These are phyloP conservation scores for Salix dunnii DNA, from an alignment of 345 rosid species.

Conservation along the genomic window DNA sequence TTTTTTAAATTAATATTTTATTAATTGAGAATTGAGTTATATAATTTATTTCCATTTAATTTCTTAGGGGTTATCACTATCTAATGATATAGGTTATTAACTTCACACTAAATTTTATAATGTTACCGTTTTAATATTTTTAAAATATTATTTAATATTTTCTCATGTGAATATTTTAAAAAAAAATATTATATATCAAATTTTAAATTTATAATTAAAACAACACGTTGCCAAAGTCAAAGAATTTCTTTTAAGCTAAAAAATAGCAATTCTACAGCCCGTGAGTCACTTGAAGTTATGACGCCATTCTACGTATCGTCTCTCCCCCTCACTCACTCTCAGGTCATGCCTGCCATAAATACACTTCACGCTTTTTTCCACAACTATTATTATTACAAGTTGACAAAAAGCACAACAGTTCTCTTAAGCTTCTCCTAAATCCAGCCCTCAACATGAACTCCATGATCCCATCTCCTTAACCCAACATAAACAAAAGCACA, in stretches of 20 bases:
- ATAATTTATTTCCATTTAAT: no score
- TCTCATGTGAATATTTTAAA: no score
- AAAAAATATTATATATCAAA: no score
- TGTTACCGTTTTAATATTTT: no score
- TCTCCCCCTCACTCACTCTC: background rate
- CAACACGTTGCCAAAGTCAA: no score
- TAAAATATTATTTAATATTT: no score
- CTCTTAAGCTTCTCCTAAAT: background rate
- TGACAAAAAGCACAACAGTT: background rate
- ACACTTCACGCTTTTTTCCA: conserved; percentile 3
- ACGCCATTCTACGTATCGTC: background rate
- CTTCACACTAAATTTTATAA: no score
- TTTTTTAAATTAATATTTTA: no score
- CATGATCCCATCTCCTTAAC: background rate
- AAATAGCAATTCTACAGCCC: background rate
- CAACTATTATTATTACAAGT: background rate
- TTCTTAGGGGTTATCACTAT: no score
- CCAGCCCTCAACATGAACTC: background rate
- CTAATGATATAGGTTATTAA: background rate
- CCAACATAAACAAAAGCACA: background rate
- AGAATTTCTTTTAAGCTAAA: no score
- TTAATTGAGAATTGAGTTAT: accelerated
- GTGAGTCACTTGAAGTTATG: no score
- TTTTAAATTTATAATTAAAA: no score
- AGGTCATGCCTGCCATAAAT: background rate